Base-by-base conservation (phyloP, 2,329 filamentous ascomycete species). In the Aspergillus thermomutatus region DNA sequence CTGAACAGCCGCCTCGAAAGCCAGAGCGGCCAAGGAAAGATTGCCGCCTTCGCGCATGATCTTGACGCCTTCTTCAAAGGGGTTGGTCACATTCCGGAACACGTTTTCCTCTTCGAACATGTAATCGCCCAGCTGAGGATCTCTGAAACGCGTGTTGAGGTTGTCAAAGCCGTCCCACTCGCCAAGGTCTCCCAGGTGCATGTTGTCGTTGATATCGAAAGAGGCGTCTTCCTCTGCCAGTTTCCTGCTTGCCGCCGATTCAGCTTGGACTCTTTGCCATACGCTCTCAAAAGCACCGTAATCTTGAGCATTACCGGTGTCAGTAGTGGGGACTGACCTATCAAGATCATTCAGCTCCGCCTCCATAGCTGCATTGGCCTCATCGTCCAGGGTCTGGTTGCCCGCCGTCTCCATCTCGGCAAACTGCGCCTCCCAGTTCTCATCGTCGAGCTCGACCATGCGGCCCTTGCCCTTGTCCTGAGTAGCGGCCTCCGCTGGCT, bases 391-490 rank as follows among this genome's bases (percentile, higher is more conserved):
- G 54, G 79, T 79, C 65, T 81, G 79, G 53, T 78, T 74, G 50
- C 82, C 79, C 41, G 77, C 76, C 14, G 77, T 77, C 72, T 93
- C 91, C 71, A 97, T 87, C 75, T 94, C 86, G 56, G 91, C 90
- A 74, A 99, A 99, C 74, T 97, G 92, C 66, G 92, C 91, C 76
- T 97, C 93, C 94, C 94, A 97, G 70, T 96, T 89, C 69, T 88
- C 81, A 66, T 99, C 93, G 71, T 97, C 91, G 25, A 97, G 83
- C 77, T 97, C 94, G 11, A 97, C 88, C 77, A 97, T 84, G 37
- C 83, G 79, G 5, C 79, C 85, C 75, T 95, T 96, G 41, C 90
- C 92, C 73, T 97, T 97, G 57, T 89, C 90, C 74, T 92, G 75
- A 46, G 79, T 77, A 56, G 75, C 69, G 37, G 74, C 75, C 45